Base-by-base conservation (phyloP, 164 flowering plant genomes). In the Tetracentron sinense region DNA sequence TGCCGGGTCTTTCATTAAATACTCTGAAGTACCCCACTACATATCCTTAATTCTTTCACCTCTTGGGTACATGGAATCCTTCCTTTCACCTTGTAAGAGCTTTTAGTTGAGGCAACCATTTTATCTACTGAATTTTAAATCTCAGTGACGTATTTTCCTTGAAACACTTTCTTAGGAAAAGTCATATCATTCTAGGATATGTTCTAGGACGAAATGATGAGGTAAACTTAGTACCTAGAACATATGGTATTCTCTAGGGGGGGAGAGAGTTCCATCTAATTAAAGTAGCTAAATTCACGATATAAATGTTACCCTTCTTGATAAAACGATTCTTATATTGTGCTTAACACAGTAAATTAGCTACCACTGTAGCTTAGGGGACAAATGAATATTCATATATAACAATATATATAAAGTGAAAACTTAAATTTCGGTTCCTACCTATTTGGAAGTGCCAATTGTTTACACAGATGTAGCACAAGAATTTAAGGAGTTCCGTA, bases 361-460 rank as follows among this genome's bases (percentile, higher is more conserved):
- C 8, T 44, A 27, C n/a, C n/a, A n/a, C n/a, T n/a, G n/a, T n/a
- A n/a, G n/a, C n/a, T n/a, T n/a, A n/a, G n/a, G n/a, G n/a, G n/a
- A n/a, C n/a, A n/a, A n/a, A n/a, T n/a, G n/a, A 49, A 61, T 7
- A 33, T 33, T 33, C 15, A 10, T 38, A 38, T 1, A 38, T 16
- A 38, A 38, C 2, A 38, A 38, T 1, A 38, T 4, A 4, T 33
- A 62, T 16, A 31, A 62, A 51, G n/a, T 19, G 20, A 23, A 33
- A 33, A 51, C 1, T 22, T 1, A 42, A 65, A 69, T 52, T 42
- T 27, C 25, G 31, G 46, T 63, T 74, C 80, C 83, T 16, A 71
- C 71, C 60, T 74, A 61, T 69, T 57, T 61, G 82, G 79, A 55
- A 55, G 79, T 64, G 64, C 68, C 55, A 61, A 60, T 62, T 57